Evolutionary conservation across 768 basidiomycete genomes (phyloP), one percentile per base, ranked within the genome.

Genomic region (Lactarius indigo): DNA sequence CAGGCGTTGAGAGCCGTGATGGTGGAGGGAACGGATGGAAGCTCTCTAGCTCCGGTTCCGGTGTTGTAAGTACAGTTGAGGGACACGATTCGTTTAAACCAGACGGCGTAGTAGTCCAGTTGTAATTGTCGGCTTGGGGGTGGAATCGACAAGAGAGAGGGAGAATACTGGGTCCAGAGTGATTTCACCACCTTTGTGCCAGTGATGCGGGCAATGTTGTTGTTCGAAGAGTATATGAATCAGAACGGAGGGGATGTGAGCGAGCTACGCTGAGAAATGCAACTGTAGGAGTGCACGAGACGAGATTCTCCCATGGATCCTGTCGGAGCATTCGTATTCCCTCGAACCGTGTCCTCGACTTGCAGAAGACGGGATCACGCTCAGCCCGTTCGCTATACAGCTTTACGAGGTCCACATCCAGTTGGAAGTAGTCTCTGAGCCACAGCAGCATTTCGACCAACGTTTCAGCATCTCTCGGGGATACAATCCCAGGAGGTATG

Each of bases 171-270:
- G n/a, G 77, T 82, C 75, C 92, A 93, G 17, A 98, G 84, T 23
- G 85, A 83, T 68, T 92, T 89, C 33, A 98, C 87, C 90, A 98
- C 95, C 64, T 90, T 91, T 18, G n/a, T n/a, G n/a, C n/a, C n/a
- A n/a, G 93, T 91, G 72, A 99, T 99, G 7, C 97, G 91, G 7
- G 86, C 78, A 60, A 99, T 98, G 72, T 98, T 95, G 76, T 98
- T 98, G 73, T 98, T 98, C 3, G 94, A 92, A 2, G 94, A 97
- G 74, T 96, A 98, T 69, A 99, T 97, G 79, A 98, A 99, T 10
- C 96, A 96, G 61, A 7, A 52, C 0, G 23, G 8, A 55, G 35
- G 10, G 35, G 10, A 35, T 2, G 35, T 5, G 35, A 35, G 54
- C 30, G 39, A 63, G 55, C 42, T 23, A 18, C 23, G 26, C 2